Evolutionary conservation across 805 yeast genomes (phyloP).

Genomic region (Candida maris): DNA sequence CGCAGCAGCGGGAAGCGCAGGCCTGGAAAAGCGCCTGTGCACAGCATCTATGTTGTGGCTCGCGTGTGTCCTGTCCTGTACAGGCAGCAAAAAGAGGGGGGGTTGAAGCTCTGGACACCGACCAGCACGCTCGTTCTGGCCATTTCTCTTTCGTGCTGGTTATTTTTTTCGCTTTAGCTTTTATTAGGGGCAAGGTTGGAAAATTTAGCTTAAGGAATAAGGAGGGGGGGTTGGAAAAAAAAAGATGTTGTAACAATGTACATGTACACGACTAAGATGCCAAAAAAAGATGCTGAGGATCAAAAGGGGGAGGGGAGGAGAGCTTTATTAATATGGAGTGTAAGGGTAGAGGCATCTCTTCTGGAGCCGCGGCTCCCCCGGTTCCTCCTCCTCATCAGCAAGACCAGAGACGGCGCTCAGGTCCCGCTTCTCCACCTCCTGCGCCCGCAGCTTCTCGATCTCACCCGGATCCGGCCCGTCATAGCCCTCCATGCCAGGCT

Average conservation of each 20-base stretch:
- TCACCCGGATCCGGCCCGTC: constrained; percentile 24
- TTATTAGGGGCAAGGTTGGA: no score
- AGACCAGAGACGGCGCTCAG: constrained; percentile 6
- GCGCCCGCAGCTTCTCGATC: constrained; percentile 14
- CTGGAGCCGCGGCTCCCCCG: constrained; percentile 7
- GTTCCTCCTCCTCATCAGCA: constrained; percentile 7
- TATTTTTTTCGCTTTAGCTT: no score
- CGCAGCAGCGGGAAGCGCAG: no score
- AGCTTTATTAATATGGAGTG: constrained; percentile 14
- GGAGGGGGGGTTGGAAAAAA: neutral
- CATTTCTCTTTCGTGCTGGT: no score
- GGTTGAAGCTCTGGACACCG: no score
- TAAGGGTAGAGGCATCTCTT: constrained; percentile 24
- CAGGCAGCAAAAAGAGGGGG: no score
- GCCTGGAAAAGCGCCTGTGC: no score
- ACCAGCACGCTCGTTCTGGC: no score
- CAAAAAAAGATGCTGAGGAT: neutral
- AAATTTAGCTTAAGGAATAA: neutral
- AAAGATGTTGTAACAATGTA: constrained; percentile 1
- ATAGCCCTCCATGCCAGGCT: constrained; percentile 27
- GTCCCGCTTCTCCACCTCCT: constrained; percentile 16
- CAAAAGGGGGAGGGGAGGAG: no score
- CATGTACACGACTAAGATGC: neutral
- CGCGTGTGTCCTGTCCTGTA: no score
- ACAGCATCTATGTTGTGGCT: no score